Evolutionary conservation across 2,329 filamentous ascomycete genomes (phyloP).

Genomic region (Colletotrichum eremochloae): DNA sequence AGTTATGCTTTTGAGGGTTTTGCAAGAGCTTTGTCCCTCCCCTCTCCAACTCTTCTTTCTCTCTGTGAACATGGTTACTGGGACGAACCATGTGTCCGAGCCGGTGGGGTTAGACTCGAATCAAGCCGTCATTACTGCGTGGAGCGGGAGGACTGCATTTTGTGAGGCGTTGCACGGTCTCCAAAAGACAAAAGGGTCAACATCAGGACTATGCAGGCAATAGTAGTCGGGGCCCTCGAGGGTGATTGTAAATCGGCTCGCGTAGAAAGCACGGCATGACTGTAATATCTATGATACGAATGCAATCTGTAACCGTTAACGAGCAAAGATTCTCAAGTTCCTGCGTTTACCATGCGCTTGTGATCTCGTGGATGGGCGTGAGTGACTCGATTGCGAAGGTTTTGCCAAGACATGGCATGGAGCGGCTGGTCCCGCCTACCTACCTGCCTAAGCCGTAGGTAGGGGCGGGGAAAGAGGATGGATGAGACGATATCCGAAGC

Average conservation of each 20-base stretch:
- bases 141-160: slow-evolving; percentile 3
- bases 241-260: neutral
- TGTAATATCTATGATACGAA: neutral
- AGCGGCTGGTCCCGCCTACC: neutral
- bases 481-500: neutral
- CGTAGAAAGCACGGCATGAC: neutral
- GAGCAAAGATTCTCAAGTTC: neutral
- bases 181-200: slow-evolving; percentile 13
- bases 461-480: too few relatives aligned
- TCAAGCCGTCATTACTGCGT: neutral
- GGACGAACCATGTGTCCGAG: neutral
- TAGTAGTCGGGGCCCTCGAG: slow-evolving; percentile 10
- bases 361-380: neutral
- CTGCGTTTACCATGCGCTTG: neutral
- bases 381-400: neutral
- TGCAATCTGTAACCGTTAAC: neutral
- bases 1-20: neutral
- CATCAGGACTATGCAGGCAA: slow-evolving; percentile 37
- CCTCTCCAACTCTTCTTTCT: neutral
- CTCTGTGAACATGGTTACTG: neutral
- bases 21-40: neutral
- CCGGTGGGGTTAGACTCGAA: neutral
- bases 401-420: neutral
- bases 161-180: slow-evolving; percentile 8
- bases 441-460: neutral